These are phyloP conservation scores for Thraustochytrium striatum DNA, from an alignment of 352 stramenopile genomes.

Conservation along the genomic window DNA sequence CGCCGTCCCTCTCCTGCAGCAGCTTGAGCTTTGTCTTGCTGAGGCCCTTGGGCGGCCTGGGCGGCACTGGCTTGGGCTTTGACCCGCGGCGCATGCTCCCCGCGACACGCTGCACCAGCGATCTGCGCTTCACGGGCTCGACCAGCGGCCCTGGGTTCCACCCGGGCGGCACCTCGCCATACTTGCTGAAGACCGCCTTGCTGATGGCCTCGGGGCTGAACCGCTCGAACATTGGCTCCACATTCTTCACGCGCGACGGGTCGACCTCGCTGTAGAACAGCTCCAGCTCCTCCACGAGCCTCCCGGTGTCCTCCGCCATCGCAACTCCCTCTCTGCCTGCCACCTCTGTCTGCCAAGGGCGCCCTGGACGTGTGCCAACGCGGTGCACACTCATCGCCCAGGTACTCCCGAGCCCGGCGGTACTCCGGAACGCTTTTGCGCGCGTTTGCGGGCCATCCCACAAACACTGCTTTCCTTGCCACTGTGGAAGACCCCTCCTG, in stretches of 20 bases:
- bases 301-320: no score
- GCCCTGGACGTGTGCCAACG: no score
- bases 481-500: no score
- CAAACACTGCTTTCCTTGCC: no score
- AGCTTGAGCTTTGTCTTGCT: not conserved
- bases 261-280: slow-evolving; percentile 29
- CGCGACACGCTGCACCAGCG: not conserved
- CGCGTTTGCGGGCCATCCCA: no score
- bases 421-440: no score
- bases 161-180: not conserved
- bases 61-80: not conserved
- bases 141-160: not conserved
- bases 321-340: no score
- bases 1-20: not conserved
- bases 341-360: no score
- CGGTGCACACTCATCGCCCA: no score
- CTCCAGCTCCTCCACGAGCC: slow-evolving; percentile 6
- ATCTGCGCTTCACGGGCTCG: not conserved
- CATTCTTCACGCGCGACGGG: slow-evolving; percentile 18
- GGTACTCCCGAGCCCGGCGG: no score
- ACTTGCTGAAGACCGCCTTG: slow-evolving; percentile 29
- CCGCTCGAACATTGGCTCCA: slow-evolving; percentile 22
- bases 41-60: not conserved
- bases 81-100: not conserved
- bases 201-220: not conserved